Conservation (phyloP, 2,329 filamentous ascomycete species). For the Lasiodiplodia theobromae region DNA sequence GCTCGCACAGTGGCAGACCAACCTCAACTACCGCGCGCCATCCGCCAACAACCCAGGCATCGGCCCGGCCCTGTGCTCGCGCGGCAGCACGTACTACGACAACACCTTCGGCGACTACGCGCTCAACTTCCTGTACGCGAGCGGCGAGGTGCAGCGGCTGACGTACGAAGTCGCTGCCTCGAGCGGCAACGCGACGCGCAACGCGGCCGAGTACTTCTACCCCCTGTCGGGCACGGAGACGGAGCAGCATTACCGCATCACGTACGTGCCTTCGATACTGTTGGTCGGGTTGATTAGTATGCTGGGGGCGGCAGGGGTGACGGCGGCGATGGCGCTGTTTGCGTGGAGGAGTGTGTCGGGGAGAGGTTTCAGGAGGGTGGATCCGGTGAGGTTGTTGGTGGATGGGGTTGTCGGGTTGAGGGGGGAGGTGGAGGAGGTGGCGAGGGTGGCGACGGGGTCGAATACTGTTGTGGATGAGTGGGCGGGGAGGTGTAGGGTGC, state of each 20-base stretch:
- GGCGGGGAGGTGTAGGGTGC: not conserved
- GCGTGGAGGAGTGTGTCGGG: not conserved
- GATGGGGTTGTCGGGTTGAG: constrained; percentile 6
- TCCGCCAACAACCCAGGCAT: constrained; percentile 1
- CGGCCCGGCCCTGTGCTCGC: constrained; percentile 6
- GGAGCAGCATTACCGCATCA: constrained; percentile 32
- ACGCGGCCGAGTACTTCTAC: constrained; percentile 24
- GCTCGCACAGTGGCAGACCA: constrained; percentile 4
- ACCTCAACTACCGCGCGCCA: constrained; percentile 11
- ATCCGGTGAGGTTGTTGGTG: constrained; percentile 2
- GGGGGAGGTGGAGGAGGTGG: not conserved
- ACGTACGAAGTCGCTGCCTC: constrained; percentile 33
- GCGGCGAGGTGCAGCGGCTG: constrained; percentile 33
- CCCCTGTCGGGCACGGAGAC: constrained; percentile 17
- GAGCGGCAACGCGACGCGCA: constrained; percentile 11
- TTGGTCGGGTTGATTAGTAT: constrained; percentile 19
- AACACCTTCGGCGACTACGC: constrained; percentile 24
- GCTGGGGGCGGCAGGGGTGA: not conserved
- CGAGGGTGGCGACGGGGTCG: not conserved
- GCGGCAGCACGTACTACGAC: not conserved
- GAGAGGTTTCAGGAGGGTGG: not conserved
- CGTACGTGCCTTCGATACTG: constrained; percentile 33
- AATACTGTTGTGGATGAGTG: constrained; percentile 2
- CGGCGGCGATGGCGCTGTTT: not conserved
- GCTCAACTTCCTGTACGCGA: constrained; percentile 32